These are phyloP conservation scores for Beta lomatogona DNA, from an alignment of 179 eudicot species.

Conservation along the genomic window DNA sequence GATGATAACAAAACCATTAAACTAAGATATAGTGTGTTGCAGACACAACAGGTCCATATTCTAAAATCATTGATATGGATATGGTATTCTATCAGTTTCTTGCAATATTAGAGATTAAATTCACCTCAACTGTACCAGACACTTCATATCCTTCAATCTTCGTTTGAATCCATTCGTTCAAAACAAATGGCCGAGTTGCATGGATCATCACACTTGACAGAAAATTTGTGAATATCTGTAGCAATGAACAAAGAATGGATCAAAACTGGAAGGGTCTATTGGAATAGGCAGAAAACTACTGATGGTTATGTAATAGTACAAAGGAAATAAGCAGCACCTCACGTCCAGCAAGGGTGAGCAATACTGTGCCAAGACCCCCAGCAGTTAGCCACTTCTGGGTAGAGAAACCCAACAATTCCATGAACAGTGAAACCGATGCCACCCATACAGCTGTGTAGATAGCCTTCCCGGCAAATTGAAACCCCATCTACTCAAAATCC, in stretches of 20 bases:
- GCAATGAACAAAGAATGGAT: conserved; percentile 15
- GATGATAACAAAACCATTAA: conserved; percentile 6
- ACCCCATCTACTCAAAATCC: conserved; percentile 68
- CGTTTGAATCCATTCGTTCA: conserved; percentile 91
- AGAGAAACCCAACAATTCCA: conserved; percentile 95
- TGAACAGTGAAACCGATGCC: conserved; percentile 84
- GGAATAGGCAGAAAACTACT: not conserved
- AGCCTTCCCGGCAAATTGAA: conserved; percentile 91
- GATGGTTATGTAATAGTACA: too few species aligned
- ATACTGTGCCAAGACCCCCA: conserved; percentile 95
- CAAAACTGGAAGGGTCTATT: not conserved
- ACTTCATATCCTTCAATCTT: conserved; percentile 95
- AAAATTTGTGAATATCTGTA: conserved; percentile 89
- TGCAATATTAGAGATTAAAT: conserved; percentile 18
- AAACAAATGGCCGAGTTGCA: conserved; percentile 85
- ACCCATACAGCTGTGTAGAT: conserved; percentile 92
- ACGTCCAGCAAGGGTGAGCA: conserved; percentile 96
- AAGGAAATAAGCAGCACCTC: conserved; percentile 54
- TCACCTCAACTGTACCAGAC: conserved; percentile 96
- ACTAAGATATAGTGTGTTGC: not conserved
- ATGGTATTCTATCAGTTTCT: not conserved
- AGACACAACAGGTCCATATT: not conserved
- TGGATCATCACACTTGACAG: conserved; percentile 93
- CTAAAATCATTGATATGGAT: not conserved
- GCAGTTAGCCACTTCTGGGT: conserved; percentile 96